Conservation (phyloP, 2,329 filamentous ascomycete genomes). For the Incumbomyces lentus region DNA sequence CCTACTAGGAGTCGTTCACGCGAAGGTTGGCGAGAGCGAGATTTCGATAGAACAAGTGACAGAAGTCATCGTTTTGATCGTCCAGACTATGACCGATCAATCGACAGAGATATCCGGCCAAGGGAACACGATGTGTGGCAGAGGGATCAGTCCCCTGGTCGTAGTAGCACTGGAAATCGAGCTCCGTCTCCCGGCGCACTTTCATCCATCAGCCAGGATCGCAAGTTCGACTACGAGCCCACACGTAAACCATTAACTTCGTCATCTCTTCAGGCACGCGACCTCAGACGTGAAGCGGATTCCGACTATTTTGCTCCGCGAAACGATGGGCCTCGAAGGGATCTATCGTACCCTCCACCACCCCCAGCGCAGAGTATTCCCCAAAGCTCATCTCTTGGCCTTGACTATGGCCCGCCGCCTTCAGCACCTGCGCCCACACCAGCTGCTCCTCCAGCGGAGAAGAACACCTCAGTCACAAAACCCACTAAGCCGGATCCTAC, state of each 20-base stretch:
- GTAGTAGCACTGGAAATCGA: conserved; percentile 12
- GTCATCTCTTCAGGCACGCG: conserved; percentile 10
- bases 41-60: conserved; percentile 29
- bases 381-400: conserved; percentile 11
- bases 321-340: background rate
- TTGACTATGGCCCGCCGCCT: conserved; percentile 21
- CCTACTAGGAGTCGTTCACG: conserved; percentile 35
- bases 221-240: conserved; percentile 15
- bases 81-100: conserved; percentile 29
- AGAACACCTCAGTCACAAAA: conserved; percentile 2
- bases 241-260: conserved; percentile 11
- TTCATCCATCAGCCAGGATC: conserved; percentile 9
- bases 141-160: conserved; percentile 29
- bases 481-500: conserved; percentile 6
- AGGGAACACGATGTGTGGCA: conserved; percentile 28
- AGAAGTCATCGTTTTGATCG: conserved; percentile 17
- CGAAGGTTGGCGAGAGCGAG: conserved; percentile 34
- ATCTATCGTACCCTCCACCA: conserved; percentile 1
- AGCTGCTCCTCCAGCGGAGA: conserved; percentile 10
- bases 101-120: conserved; percentile 23
- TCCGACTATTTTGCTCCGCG: conserved; percentile 16
- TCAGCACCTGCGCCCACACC: conserved; percentile 16
- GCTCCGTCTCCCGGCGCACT: conserved; percentile 7
- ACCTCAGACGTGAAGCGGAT: conserved; percentile 18
- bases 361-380: conserved; percentile 11